These are phyloP conservation scores for Nannochloris sp. DNA, from an alignment of 139 green algal species.

Conservation along the genomic window DNA sequence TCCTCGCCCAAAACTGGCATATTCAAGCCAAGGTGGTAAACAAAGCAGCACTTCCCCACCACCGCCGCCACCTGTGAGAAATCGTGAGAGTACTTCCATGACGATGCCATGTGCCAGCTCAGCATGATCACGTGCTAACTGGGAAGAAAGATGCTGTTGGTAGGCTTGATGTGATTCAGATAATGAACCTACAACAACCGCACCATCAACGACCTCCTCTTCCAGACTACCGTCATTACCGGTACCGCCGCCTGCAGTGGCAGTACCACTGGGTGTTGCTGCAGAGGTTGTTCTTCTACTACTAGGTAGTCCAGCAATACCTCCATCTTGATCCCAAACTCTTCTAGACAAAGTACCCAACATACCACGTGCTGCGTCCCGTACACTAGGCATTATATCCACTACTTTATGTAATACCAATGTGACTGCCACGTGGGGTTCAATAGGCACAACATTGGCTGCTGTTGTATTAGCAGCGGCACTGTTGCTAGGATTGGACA, in stretches of 20 bases:
- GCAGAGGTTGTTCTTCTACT: not conserved
- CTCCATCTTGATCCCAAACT: conserved; percentile 42
- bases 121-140: conserved; percentile 67
- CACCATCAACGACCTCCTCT: not conserved
- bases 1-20: conserved; percentile 54
- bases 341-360: conserved; percentile 62
- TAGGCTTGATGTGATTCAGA: conserved; percentile 81
- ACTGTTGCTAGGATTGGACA: conserved; percentile 68
- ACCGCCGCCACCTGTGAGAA: conserved; percentile 28
- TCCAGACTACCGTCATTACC: too few species aligned
- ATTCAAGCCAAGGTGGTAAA: conserved; percentile 85
- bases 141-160: conserved; percentile 67
- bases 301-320: too few species aligned
- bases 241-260: not conserved
- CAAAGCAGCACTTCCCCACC: conserved; percentile 52
- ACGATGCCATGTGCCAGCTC: conserved; percentile 72
- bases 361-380: conserved; percentile 78
- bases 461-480: too few species aligned
- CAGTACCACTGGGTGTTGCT: not conserved
- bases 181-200: conserved; percentile 59
- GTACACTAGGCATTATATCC: conserved; percentile 55
- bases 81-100: conserved; percentile 69
- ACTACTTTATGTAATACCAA: conserved; percentile 93
- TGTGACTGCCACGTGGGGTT: conserved; percentile 63
- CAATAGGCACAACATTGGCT: conserved; percentile 31